A percentile compares a stretch with the other conserved stretches of the same genome.
Evolutionary conservation across 2,329 filamentous ascomycete species (phyloP).

Genomic region (Colletotrichum godetiae): DNA sequence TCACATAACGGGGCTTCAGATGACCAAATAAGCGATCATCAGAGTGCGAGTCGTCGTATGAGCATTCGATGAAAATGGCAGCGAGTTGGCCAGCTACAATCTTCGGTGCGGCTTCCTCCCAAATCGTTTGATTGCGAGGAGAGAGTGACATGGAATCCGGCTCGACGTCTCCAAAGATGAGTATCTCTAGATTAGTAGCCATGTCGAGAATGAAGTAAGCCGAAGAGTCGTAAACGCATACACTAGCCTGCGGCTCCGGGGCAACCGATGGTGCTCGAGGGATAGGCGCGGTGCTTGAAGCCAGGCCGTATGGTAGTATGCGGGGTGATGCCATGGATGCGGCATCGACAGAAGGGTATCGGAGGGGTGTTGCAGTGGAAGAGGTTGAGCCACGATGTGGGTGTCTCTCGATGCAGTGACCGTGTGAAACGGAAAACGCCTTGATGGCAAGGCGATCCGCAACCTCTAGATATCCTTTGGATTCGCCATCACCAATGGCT

Average conservation of each 20-base stretch:
- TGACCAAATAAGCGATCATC: conserved; percentile 89
- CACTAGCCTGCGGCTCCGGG: conserved; percentile 49
- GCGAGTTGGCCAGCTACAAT: conserved; percentile 77
- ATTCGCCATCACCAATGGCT: conserved; percentile 82
- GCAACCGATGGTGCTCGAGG: conserved; percentile 21
- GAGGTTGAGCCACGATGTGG: conserved; percentile 67
- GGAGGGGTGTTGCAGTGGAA: conserved; percentile 28
- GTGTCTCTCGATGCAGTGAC: conserved; percentile 81
- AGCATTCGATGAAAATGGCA: conserved; percentile 96
- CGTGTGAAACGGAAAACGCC: conserved; percentile 88
- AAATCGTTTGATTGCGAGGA: conserved; percentile 84
- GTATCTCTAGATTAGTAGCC: conserved; percentile 76
- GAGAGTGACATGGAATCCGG: conserved; percentile 86
- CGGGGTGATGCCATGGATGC: conserved; percentile 38
- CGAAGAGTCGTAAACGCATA: conserved; percentile 86
- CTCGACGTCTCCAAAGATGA: conserved; percentile 97
- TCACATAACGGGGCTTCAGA: conserved; percentile 83
- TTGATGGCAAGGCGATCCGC: conserved; percentile 91
- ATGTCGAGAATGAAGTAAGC: conserved; percentile 92
- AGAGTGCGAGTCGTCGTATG: conserved; percentile 83
- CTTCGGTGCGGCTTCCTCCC: conserved; percentile 90
- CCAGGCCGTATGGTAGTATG: conserved; percentile 25
- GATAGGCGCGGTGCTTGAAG: background rate
- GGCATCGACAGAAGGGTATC: conserved; percentile 46
- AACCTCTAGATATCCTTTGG: conserved; percentile 86